Conservation (phyloP, 1,284 basidiomycete species). For the Irpex sp. region DNA sequence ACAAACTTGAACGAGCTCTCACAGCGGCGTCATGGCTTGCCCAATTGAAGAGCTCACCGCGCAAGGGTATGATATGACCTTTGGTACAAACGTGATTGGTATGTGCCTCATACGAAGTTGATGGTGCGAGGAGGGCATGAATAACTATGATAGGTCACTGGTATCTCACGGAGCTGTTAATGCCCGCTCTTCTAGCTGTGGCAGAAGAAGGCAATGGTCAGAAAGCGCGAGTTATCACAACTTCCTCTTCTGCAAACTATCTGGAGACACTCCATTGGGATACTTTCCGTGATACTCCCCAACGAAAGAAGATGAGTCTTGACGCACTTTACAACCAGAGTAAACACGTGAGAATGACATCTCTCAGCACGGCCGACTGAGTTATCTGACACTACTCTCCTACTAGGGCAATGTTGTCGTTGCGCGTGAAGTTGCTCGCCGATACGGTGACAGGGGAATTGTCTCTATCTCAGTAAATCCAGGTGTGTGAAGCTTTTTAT, state of each 20-base stretch:
- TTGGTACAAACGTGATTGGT: conserved; percentile 55
- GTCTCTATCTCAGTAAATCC: conserved; percentile 48
- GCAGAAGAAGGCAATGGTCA: conserved; percentile 34
- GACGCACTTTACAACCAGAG: conserved; percentile 48
- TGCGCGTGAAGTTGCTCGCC: conserved; percentile 39
- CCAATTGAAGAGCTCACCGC: conserved; percentile 37
- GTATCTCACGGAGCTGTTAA: conserved; percentile 49
- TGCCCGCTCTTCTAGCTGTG: conserved; percentile 47
- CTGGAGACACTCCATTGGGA: conserved; percentile 35
- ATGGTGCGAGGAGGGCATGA: conserved; percentile 42
- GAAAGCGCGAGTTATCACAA: conserved; percentile 50
- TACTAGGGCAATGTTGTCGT: conserved; percentile 46
- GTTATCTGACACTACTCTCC: no score
- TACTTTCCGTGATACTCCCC: conserved; percentile 33
- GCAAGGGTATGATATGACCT: conserved; percentile 61
- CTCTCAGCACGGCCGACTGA: background rate
- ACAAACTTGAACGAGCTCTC: no score
- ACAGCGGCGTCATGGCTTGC: background rate
- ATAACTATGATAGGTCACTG: conserved; percentile 38
- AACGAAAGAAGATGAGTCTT: conserved; percentile 28
- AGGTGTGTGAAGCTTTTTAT: conserved; percentile 28
- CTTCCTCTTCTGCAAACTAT: conserved; percentile 43
- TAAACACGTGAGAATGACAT: conserved; percentile 43
- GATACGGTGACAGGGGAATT: conserved; percentile 40
- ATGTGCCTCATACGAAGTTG: conserved; percentile 22